Evolutionary conservation across 768 basidiomycete genomes (phyloP), one percentile per base, ranked within the genome.

Genomic region (Phlegmacium glaucopus): DNA sequence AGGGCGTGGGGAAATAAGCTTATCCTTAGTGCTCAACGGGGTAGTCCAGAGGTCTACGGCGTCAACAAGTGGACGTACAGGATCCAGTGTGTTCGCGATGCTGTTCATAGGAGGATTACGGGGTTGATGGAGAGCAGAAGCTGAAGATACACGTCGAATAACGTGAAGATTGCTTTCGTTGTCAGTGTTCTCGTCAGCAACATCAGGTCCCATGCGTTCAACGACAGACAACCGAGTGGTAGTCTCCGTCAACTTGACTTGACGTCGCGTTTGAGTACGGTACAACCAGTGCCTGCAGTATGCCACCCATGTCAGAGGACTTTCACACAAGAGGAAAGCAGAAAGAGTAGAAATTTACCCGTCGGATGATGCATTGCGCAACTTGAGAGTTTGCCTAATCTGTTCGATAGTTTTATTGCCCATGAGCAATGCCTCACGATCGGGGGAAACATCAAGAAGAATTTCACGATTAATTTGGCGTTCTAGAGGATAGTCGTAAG

Each of bases 1-100:
- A 2, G 62, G 64, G 6, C 67, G 63, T 0, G 70, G 70, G 1
- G 70, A 72, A 26, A 71, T 59, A 5, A 70, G 58, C 27, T 56
- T 59, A 13, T 66, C 60, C 3, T 35, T 10, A 2, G 66, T 60
- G 45, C 61, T 67, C 16, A 71, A 49, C 18, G 18, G 50, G 4
- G 9, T 17, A 11, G 29, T 37, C 40, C 43, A 38, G 3, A 44
- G 41, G 11, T 40, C 35, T 8, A 29, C 18, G 2, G 17, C 17
- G 4, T 18, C 44, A 17, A 39, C 40, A 15, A 6, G 17, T 29
- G n/a, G 6, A 1, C 34, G 22, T 13, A 11, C 9, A 9, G 27
- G 16, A 13, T 32, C 17, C 39, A 9, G 17, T 7, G 27, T 38
- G 9, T 32, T 34, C 10, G 11, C 32, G n/a, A 34, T 34, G 32